Conservation (phyloP, 192 early-diverging fungal genomes). For the Jimgerdemannia flammicorona region DNA sequence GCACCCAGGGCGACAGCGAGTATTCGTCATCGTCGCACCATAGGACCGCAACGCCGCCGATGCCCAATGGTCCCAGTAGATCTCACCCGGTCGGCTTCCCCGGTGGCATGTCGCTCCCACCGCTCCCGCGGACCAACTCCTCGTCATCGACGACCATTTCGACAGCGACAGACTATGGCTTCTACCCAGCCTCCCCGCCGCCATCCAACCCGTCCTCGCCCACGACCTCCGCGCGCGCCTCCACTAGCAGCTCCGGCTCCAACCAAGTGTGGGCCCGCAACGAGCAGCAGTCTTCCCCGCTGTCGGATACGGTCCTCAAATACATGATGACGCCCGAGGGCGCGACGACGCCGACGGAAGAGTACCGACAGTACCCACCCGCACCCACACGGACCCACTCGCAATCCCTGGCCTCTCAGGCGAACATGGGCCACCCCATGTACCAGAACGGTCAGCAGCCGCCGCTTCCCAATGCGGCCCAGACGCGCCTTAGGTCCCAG, state of each 20-base stretch:
- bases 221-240: conserved; percentile 36
- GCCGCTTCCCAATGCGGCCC: conserved; percentile 6
- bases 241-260: conserved; percentile 28
- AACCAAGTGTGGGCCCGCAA: conserved; percentile 40
- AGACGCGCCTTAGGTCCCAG: conserved; percentile 46
- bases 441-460: not conserved
- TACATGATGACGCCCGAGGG: conserved; percentile 42
- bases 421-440: not conserved
- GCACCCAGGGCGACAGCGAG: not conserved
- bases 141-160: conserved; percentile 1
- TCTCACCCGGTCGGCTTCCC: not conserved
- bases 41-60: not conserved
- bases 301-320: conserved; percentile 49
- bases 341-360: conserved; percentile 6
- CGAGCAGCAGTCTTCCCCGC: conserved; percentile 36
- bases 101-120: conserved; percentile 28
- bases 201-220: conserved; percentile 55
- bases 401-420: conserved; percentile 8
- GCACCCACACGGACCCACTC: conserved; percentile 28
- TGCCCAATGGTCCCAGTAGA: not conserved
- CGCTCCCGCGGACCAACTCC: conserved; percentile 19
- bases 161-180: conserved; percentile 16
- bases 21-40: not conserved
- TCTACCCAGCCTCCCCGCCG: conserved; percentile 48
- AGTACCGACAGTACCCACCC: conserved; percentile 29